Percentiles rank a stretch among this genome's conserved stretches.
Conservation (phyloP, 768 basidiomycete species). For the Suillus americanus region DNA sequence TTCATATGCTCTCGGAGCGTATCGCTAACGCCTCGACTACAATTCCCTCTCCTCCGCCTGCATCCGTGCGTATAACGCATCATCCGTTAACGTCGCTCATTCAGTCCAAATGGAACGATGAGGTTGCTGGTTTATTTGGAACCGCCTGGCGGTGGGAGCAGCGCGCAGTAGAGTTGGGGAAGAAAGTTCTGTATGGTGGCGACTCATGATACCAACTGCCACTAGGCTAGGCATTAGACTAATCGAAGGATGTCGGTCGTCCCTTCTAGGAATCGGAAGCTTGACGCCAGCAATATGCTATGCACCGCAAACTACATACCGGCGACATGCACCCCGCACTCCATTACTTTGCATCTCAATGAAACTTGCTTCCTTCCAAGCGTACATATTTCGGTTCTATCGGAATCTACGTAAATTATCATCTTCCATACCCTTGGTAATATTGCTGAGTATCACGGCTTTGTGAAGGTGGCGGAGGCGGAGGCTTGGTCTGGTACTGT, state of each 20-base stretch:
- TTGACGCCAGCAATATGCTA: not conserved
- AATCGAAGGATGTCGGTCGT: not conserved
- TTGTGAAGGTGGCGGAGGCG: constrained; percentile 34
- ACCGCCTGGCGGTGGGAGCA: constrained; percentile 47
- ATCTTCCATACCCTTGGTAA: constrained; percentile 33
- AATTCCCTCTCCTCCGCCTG: constrained; percentile 51
- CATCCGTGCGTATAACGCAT: constrained; percentile 51
- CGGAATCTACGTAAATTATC: constrained; percentile 2
- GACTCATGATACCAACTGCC: constrained; percentile 4
- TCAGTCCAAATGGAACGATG: constrained; percentile 59
- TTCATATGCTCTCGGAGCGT: constrained; percentile 50
- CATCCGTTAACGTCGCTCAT: constrained; percentile 47
- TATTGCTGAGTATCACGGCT: constrained; percentile 25
- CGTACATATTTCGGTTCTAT: not conserved
- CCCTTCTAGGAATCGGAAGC: not conserved
- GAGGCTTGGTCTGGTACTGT: constrained; percentile 27
- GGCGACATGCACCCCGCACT: not conserved
- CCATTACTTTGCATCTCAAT: not conserved
- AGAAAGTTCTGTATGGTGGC: constrained; percentile 43
- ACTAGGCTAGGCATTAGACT: not conserved
- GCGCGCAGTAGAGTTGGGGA: constrained; percentile 46
- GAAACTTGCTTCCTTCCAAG: not conserved
- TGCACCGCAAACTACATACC: not conserved
- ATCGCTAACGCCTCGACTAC: constrained; percentile 48
- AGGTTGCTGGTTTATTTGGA: constrained; percentile 46